A percentile compares a stretch with the other conserved stretches of the same genome.
phyloP scores from a whole-genome alignment of 306 rosid genomes.

The Pyrus pyrifolia region DNA sequence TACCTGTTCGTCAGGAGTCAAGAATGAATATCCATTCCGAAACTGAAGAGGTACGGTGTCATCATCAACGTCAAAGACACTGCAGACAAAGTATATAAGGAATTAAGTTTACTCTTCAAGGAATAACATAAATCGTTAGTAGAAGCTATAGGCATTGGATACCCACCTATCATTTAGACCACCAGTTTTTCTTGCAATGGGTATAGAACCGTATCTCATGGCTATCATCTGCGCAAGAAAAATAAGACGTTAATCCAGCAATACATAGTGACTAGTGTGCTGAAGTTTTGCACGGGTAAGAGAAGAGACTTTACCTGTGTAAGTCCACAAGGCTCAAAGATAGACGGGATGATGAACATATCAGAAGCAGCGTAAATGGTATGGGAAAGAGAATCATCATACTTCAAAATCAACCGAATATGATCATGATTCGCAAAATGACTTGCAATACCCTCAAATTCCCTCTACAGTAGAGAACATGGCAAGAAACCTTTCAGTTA shows the following conservation, averaged over 20 bases:
- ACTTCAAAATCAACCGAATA: constrained; percentile 67
- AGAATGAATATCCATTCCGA: constrained; percentile 78
- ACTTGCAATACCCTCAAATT: constrained; percentile 82
- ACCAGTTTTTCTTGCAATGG: constrained; percentile 89
- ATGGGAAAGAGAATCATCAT: constrained; percentile 89
- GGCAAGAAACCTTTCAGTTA: background rate
- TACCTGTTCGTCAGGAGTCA: constrained; percentile 79
- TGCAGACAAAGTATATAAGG: constrained; percentile 25
- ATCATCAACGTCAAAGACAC: constrained; percentile 87
- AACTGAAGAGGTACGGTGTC: constrained; percentile 63
- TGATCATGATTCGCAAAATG: constrained; percentile 72
- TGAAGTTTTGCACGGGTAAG: constrained; percentile 8
- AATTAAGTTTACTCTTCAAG: constrained; percentile 1
- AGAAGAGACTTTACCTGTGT: constrained; percentile 64
- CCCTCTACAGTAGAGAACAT: constrained; percentile 48
- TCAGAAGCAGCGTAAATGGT: constrained; percentile 83
- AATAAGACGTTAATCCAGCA: background rate
- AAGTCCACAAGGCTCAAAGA: constrained; percentile 98
- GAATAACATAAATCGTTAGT: background rate
- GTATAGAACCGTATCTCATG: constrained; percentile 91
- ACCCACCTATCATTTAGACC: constrained; percentile 91
- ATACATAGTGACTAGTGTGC: background rate
- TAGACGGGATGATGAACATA: constrained; percentile 90
- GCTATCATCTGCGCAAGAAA: constrained; percentile 75
- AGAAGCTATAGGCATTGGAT: background rate